phyloP scores from a whole-genome alignment of 176 grass and related monocot species.

The maize (Zea mays) region DNA sequence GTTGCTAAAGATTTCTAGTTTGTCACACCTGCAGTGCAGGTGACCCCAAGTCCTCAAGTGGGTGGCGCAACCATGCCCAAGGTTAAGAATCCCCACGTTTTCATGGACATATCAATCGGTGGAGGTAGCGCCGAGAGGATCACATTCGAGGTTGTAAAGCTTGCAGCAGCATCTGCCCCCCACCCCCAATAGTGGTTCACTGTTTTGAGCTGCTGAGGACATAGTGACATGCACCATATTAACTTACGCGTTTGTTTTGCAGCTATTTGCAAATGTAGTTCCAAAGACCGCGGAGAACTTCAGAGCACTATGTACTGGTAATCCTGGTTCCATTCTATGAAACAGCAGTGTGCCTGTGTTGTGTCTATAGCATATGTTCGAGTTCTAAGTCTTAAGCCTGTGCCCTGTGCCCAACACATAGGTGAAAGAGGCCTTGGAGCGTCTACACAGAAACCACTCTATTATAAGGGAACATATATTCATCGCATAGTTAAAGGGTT shows the following conservation, averaged over 20 bases:
- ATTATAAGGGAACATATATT: constrained; percentile 63
- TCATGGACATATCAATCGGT: constrained; percentile 64
- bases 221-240: not conserved
- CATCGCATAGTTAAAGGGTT: constrained; percentile 75
- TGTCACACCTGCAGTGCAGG: constrained; percentile 42
- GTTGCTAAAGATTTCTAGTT: constrained; percentile 14
- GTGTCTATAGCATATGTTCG: not conserved
- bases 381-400: constrained; percentile 20
- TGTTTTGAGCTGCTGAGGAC: not conserved
- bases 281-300: constrained; percentile 73
- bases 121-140: constrained; percentile 41
- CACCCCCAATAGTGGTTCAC: not conserved
- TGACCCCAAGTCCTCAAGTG: constrained; percentile 3
- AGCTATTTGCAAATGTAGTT: constrained; percentile 67
- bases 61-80: constrained; percentile 45
- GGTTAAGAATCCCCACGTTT: constrained; percentile 57
- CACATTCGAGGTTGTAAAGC: constrained; percentile 51
- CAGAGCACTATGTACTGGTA: constrained; percentile 82
- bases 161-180: not conserved
- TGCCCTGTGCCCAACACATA: constrained; percentile 31
- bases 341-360: not conserved
- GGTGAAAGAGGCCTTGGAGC: constrained; percentile 60
- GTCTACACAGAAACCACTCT: constrained; percentile 58
- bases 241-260: constrained; percentile 24
- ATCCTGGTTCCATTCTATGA: constrained; percentile 15